Base-by-base conservation (phyloP, 2,329 filamentous ascomycete genomes). In the Microcyclospora tardicrescens region DNA sequence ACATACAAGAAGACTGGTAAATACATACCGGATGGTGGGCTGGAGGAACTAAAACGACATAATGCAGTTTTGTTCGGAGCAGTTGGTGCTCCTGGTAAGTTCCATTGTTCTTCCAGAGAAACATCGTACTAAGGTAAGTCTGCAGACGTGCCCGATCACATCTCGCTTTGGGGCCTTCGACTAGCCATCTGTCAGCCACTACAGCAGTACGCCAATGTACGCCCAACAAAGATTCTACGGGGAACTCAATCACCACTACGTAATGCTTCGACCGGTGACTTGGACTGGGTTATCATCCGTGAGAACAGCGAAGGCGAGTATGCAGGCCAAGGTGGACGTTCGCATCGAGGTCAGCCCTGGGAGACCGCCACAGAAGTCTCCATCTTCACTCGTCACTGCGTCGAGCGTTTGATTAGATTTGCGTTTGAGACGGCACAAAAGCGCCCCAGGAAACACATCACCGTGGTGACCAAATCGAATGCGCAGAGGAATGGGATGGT, bases 141-240 rank as follows among this genome's bases (percentile, higher is more conserved):
- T 24, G 19, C 19, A 24, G 19, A 24, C 19, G 75, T 81, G 0
- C 77, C 78, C 1, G 78, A 82, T 46, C 72, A 81, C 45, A 71
- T 81, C 41, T 74, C 73, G 0, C 69, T 83, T 1, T 82, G 79
- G 79, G 69, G 71, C 6, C 68, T 79, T 24, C 71, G 80, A 33
- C 63, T 83, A 6, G 75, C 75, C 13, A 81, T 83, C 50, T 72
- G 79, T 30, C 75, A 79, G 36, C 68, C 74, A 29, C 67, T 82
- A 33, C 77, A 81, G 43, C 77, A 81, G 51, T 82, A 80, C 50
- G 71, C 79, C 45, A 83, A 81, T 45, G 68, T 82, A 0, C 69
- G 79, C 0, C 79, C 57, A 0, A 67, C 63, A 6, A 53, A 61
- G 14, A 64, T 68, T 35, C 46, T 68, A 2, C 53, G 55, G 5